These are phyloP conservation scores for Backusella tarrabulga DNA, from an alignment of 192 early-diverging fungal species.

Conservation along the genomic window DNA sequence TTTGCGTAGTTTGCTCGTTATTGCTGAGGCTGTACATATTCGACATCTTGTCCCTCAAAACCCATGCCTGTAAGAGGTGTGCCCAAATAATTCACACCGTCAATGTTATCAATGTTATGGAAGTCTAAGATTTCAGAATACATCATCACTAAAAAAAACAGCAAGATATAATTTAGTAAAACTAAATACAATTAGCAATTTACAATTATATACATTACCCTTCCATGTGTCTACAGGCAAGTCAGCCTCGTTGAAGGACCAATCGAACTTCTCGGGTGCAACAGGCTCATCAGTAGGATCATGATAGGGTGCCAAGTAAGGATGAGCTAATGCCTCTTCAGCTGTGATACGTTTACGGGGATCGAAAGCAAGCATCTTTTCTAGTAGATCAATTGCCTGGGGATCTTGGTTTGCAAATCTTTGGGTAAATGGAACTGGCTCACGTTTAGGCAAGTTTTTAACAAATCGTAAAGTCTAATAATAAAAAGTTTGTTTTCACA, in stretches of 20 bases:
- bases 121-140: constrained; percentile 80
- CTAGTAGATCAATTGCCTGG: constrained; percentile 78
- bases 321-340: constrained; percentile 80
- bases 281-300: constrained; percentile 87
- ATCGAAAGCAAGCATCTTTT: constrained; percentile 91
- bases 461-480: constrained; percentile 82
- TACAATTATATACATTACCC: constrained; percentile 20
- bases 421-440: constrained; percentile 77
- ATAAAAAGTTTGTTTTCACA: background rate
- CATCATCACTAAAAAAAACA: constrained; percentile 63
- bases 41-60: constrained; percentile 11
- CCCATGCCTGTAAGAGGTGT: constrained; percentile 33
- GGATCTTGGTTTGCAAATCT: constrained; percentile 79
- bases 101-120: constrained; percentile 55
- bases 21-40: constrained; percentile 14
- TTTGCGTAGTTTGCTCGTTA: background rate
- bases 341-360: constrained; percentile 88
- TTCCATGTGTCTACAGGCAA: constrained; percentile 85
- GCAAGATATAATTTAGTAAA: background rate
- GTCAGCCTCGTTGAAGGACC: constrained; percentile 93
- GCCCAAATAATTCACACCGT: constrained; percentile 30
- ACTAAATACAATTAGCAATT: background rate
- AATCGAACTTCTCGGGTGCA: constrained; percentile 81
- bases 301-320: constrained; percentile 87
- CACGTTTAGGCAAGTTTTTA: constrained; percentile 77